Evolutionary conservation across 495 filamentous ascomycete genomes (phyloP).

Genomic region (Chaetomidium leptoderma): DNA sequence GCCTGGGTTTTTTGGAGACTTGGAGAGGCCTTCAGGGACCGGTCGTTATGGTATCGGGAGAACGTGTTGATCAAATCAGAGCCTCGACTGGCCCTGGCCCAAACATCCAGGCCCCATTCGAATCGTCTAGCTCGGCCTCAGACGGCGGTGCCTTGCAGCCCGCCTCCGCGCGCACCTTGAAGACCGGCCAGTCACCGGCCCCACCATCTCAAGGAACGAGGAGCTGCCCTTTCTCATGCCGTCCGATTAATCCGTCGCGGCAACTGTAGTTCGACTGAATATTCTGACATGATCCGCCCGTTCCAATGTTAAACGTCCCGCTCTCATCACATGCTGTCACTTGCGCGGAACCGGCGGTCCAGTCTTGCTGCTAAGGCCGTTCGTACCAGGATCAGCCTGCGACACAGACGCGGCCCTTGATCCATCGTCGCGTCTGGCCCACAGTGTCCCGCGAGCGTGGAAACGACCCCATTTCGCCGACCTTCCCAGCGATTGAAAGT

Average conservation of each 20-base stretch:
- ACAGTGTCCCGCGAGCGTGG: neutral
- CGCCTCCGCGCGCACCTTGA: slow-evolving; percentile 8
- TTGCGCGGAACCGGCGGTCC: neutral
- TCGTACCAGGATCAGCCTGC: neutral
- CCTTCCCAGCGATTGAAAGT: neutral
- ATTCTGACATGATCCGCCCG: too few species aligned
- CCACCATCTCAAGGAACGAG: neutral
- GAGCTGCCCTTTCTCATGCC: too few species aligned
- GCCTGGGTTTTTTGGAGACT: too few species aligned
- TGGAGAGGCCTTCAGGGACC: neutral
- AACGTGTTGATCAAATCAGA: too few species aligned
- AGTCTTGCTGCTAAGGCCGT: neutral
- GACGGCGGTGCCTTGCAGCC: neutral
- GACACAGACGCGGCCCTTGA: neutral
- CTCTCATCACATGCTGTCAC: neutral
- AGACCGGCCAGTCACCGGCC: neutral
- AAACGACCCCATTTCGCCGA: neutral
- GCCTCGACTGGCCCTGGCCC: too few species aligned
- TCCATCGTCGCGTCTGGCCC: neutral
- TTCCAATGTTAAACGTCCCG: neutral
- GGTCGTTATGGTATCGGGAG: too few species aligned
- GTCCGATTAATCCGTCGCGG: too few species aligned
- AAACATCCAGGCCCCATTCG: slow-evolving; percentile 1
- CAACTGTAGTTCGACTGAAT: neutral
- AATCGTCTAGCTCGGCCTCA: neutral